Evolutionary conservation across 2,329 filamentous ascomycete genomes (phyloP).

Genomic region (Clonostachys rosea): DNA sequence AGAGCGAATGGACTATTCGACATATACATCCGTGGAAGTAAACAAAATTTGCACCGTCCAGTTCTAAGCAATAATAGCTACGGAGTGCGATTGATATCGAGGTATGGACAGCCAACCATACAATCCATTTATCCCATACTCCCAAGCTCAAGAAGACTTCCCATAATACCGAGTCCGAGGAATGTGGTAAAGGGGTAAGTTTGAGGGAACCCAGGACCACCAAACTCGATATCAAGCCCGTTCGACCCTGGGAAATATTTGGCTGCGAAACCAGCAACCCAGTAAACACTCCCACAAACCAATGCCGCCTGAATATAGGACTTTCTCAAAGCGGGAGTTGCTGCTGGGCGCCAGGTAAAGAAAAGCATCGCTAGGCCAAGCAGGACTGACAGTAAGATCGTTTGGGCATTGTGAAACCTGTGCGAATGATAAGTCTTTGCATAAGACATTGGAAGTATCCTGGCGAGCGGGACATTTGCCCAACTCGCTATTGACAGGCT

Average conservation of each 20-base stretch:
- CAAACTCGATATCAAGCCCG: slow-evolving; percentile 36
- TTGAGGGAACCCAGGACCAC: slow-evolving; percentile 35
- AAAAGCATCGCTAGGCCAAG: slow-evolving; percentile 31
- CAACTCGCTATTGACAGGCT: no score
- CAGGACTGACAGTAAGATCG: slow-evolving; percentile 29
- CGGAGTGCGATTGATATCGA: no score
- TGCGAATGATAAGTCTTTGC: not conserved
- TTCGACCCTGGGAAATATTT: slow-evolving; percentile 28
- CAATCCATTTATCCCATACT: no score
- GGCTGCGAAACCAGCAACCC: slow-evolving; percentile 28
- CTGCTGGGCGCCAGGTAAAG: slow-evolving; percentile 26
- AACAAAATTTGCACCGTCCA: no score
- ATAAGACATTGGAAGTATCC: no score
- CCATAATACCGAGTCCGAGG: slow-evolving; percentile 9
- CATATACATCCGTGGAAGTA: no score
- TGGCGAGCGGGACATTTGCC: no score
- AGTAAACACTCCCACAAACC: slow-evolving; percentile 33
- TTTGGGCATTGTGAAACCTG: slow-evolving; percentile 36
- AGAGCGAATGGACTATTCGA: no score
- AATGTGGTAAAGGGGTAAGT: slow-evolving; percentile 18
- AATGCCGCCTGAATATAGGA: slow-evolving; percentile 24
- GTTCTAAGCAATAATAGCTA: no score
- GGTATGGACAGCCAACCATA: no score
- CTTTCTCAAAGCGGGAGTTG: slow-evolving; percentile 11
- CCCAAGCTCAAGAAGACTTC: not conserved